These are phyloP conservation scores for Chytriomyces sp. DNA, from an alignment of 192 early-diverging fungal species.

Conservation along the genomic window DNA sequence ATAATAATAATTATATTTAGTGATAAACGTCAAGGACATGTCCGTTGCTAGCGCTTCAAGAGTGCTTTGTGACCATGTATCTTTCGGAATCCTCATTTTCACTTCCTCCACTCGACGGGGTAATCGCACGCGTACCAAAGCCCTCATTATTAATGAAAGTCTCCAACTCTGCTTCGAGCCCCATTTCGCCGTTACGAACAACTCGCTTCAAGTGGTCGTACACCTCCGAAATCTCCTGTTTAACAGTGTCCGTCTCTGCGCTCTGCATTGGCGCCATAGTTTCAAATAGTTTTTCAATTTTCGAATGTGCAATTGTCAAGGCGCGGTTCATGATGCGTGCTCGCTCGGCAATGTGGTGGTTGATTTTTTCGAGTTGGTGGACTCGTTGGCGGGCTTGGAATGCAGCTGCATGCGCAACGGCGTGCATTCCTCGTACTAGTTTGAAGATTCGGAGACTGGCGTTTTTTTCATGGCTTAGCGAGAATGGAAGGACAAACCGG, in stretches of 20 bases:
- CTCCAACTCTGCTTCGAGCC: conserved; percentile 1
- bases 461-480: neutral
- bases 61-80: no score
- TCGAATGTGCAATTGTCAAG: neutral
- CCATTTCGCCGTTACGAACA: neutral
- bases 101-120: no score
- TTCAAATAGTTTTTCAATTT: neutral
- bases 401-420: neutral
- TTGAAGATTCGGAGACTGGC: neutral
- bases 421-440: conserved; percentile 2
- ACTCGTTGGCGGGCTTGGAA: neutral
- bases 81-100: no score
- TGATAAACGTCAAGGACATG: no score
- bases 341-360: neutral
- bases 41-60: no score
- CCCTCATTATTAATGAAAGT: neutral
- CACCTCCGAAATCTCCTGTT: neutral
- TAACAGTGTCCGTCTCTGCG: neutral
- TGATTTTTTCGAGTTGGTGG: neutral
- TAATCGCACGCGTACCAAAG: neutral
- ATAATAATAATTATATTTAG: no score
- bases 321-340: neutral
- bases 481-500: neutral
- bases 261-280: neutral
- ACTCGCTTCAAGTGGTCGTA: neutral